phyloP scores from a whole-genome alignment of 176 grass and related monocot species.

The Alopecurus myosuroides region DNA sequence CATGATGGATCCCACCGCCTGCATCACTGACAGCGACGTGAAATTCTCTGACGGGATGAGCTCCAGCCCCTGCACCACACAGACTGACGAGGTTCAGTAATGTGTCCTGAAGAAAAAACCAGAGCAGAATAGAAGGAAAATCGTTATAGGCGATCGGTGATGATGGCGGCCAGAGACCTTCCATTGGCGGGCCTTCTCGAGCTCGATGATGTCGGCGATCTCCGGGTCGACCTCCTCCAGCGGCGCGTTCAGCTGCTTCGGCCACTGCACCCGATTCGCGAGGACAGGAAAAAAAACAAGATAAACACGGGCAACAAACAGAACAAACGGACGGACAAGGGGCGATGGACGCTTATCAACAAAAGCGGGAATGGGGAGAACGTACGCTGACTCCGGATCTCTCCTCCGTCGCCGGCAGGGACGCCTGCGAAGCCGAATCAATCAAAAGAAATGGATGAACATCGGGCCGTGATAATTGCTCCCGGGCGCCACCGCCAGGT shows the following conservation, averaged over 20 bases:
- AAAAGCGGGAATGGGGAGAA: background rate
- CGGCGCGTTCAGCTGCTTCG: slow-evolving; percentile 81
- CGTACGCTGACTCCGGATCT: slow-evolving; percentile 57
- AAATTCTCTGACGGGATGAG: slow-evolving; percentile 99
- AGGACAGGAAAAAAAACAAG: background rate
- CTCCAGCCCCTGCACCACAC: slow-evolving; percentile 71
- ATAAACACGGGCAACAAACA: background rate
- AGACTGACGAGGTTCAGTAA: slow-evolving; percentile 7
- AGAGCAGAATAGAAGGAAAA: background rate
- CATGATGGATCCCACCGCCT: slow-evolving; percentile 97
- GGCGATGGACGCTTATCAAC: background rate
- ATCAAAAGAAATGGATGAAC: background rate
- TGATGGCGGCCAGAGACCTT: slow-evolving; percentile 47
- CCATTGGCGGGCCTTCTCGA: slow-evolving; percentile 95
- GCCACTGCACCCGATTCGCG: slow-evolving; percentile 53
- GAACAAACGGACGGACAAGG: background rate
- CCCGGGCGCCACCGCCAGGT: background rate
- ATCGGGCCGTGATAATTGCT: background rate
- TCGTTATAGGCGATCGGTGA: background rate
- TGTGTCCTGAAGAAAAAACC: background rate
- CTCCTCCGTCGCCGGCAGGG: slow-evolving; percentile 61
- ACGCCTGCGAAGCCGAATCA: slow-evolving; percentile 39
- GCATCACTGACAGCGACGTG: slow-evolving; percentile 94
- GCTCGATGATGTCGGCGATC: slow-evolving; percentile 89
- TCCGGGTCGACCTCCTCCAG: slow-evolving; percentile 87